Evolutionary conservation across 2,329 filamentous ascomycete genomes (phyloP).

Genomic region (Endoconidiophora laricicola): DNA sequence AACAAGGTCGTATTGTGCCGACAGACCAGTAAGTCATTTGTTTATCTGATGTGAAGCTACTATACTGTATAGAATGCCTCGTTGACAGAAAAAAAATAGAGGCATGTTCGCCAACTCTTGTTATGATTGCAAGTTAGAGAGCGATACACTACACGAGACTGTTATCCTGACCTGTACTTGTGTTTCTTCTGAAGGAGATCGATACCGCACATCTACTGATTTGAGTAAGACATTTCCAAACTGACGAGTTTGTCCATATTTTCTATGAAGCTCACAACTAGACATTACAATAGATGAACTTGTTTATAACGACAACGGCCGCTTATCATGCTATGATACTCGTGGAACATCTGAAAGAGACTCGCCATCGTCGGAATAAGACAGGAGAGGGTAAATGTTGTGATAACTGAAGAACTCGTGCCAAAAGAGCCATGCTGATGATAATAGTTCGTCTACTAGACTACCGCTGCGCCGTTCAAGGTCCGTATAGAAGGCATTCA

Average conservation of each 20-base stretch:
- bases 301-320: slow-evolving; percentile 2
- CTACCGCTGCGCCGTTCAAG: too few relatives aligned
- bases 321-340: background rate
- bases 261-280: background rate
- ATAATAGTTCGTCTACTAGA: too few relatives aligned
- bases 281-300: background rate
- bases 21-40: background rate
- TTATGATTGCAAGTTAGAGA: background rate
- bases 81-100: background rate
- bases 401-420: too few relatives aligned
- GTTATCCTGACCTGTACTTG: slow-evolving; percentile 4
- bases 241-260: background rate
- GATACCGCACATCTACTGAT: slow-evolving; percentile 5
- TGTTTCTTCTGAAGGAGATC: background rate
- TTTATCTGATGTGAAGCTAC: background rate
- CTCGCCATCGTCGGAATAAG: background rate
- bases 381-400: background rate
- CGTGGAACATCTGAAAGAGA: background rate
- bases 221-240: background rate
- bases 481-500: too few relatives aligned
- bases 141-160: background rate
- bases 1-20: slow-evolving; percentile 3
- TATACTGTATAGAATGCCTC: too few relatives aligned
- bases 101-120: slow-evolving; percentile 5
- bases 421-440: too few relatives aligned